Evolutionary conservation across 108 stramenopile species (phyloP).

Genomic region (Fragilaria crotonensis): DNA sequence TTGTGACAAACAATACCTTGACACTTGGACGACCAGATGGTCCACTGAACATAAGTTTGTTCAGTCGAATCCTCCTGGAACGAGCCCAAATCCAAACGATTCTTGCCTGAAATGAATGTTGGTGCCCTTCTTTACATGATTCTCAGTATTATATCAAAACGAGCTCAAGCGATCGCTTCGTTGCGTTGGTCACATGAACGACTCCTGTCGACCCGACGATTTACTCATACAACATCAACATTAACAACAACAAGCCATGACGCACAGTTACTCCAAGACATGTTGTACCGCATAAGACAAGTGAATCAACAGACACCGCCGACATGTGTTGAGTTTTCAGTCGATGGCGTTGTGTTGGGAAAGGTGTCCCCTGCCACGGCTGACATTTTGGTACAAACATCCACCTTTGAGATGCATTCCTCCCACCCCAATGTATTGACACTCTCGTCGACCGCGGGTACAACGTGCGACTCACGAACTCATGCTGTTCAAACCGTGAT

Average conservation of each 20-base stretch:
- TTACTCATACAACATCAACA: too few species aligned
- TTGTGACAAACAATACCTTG: too few species aligned
- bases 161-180: too few species aligned
- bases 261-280: conserved; percentile 46
- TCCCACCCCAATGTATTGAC: conserved; percentile 1
- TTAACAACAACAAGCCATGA: not conserved
- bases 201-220: too few species aligned
- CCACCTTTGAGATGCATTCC: not conserved
- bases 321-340: conserved; percentile 37
- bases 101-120: too few species aligned
- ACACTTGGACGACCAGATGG: too few species aligned
- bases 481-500: conserved; percentile 49
- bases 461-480: conserved; percentile 44
- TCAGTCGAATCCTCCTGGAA: too few species aligned
- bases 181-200: too few species aligned
- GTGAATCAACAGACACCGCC: conserved; percentile 29
- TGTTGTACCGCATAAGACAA: conserved; percentile 59
- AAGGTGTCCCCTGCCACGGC: conserved; percentile 28
- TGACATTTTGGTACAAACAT: not conserved
- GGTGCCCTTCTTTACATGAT: too few species aligned
- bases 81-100: too few species aligned
- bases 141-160: too few species aligned
- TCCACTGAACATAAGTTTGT: too few species aligned
- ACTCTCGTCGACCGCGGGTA: conserved; percentile 39
- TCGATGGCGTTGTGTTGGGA: conserved; percentile 55